Conservation (phyloP, 805 yeast genomes). For the Wickerhamomyces mucosus region DNA sequence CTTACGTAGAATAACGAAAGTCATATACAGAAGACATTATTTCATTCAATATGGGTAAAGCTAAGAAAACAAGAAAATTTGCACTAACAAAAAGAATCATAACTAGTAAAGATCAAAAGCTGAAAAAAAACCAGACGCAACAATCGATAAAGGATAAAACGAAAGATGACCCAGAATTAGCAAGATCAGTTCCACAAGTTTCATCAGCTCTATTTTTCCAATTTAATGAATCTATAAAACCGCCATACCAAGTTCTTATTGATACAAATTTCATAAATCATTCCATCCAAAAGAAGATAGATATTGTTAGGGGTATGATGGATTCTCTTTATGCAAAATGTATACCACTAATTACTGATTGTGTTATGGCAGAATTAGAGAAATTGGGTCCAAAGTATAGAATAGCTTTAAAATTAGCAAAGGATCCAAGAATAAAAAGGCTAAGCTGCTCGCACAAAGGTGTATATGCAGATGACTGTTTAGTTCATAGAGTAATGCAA, state of each 20-base stretch:
- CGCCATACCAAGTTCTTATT: slow-evolving; percentile 94
- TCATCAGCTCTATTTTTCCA: slow-evolving; percentile 94
- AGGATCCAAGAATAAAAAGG: slow-evolving; percentile 85
- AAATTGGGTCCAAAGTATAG: slow-evolving; percentile 91
- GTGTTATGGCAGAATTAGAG: slow-evolving; percentile 97
- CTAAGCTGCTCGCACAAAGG: slow-evolving; percentile 89
- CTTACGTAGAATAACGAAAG: no score
- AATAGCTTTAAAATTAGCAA: slow-evolving; percentile 86
- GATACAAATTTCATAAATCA: slow-evolving; percentile 97
- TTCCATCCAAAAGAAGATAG: slow-evolving; percentile 92
- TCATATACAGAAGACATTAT: background rate
- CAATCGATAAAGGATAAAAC: slow-evolving; percentile 29
- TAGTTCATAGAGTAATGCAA: slow-evolving; percentile 86
- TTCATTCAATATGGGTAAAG: slow-evolving; percentile 72
- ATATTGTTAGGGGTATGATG: slow-evolving; percentile 94
- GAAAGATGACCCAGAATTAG: slow-evolving; percentile 67
- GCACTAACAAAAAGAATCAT: slow-evolving; percentile 84
- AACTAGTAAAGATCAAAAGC: slow-evolving; percentile 60
- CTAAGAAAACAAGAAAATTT: slow-evolving; percentile 93
- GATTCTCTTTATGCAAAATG: slow-evolving; percentile 90
- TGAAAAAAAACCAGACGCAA: slow-evolving; percentile 34
- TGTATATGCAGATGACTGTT: slow-evolving; percentile 96
- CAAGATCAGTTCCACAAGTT: slow-evolving; percentile 79
- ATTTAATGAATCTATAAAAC: slow-evolving; percentile 86
- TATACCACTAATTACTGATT: slow-evolving; percentile 91